Evolutionary conservation across 2,329 filamentous ascomycete species (phyloP), one percentile per base, ranked within the genome.

Genomic region (Exophiala viscosa): DNA sequence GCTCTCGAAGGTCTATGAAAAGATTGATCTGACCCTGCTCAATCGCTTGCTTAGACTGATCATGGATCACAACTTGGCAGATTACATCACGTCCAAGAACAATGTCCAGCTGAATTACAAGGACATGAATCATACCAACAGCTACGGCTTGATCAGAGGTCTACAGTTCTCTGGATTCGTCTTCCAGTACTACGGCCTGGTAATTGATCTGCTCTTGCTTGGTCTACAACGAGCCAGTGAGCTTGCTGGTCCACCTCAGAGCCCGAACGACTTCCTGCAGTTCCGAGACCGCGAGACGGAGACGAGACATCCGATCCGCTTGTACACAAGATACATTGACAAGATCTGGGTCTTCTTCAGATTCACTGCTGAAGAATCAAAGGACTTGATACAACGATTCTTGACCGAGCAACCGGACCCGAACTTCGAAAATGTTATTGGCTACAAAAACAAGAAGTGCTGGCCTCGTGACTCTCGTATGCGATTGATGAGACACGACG

Each of bases 111-210:
- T 99, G 58, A 96, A 95, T 58, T 99, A 99, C 78, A 99, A 99
- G 76, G 93, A 99, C 65, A 99, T 99, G 93, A 97, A 96, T 67
- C 93, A 99, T 66, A 93, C 95, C 67, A 99, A 99, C 73, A 95
- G 90, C 67, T 99, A 97, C 67, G 93, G 93, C 62, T 88, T 99
- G 87, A 96, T 99, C 65, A 90, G 93, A 65, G 93, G 95, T 62
- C 80, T 99, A 13, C 95, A 99, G 62, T 99, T 99, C 73, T 96
- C 93, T 1, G 93, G 90, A 0, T 99, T 99, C 59, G 93, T 99
- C 17, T 99, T 99, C 80, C 93, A 99, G 68, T 99, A 91, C 78
- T 99, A 99, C 64, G 93, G 95, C 42, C 78, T 99, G 56, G 92
- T 99, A 54, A 84, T 99, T 48, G 93, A 99, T 73, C 79, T 99